A percentile compares a stretch with the other conserved stretches of the same genome.
Conservation (phyloP, 768 basidiomycete species). For the Favolaschia claudopus region DNA sequence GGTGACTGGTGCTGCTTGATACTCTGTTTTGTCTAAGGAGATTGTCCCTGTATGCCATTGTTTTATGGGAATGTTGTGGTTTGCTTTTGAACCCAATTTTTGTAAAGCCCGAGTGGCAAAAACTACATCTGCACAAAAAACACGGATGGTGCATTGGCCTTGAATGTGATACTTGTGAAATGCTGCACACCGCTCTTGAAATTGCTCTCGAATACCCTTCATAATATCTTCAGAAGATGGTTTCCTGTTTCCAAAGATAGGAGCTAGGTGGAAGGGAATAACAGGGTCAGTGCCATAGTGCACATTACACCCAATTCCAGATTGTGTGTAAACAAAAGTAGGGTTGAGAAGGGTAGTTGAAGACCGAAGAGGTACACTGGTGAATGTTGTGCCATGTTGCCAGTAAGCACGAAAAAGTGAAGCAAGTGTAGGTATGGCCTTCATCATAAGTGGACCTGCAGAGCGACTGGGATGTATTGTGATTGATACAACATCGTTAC, state of each 20-base stretch:
- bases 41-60: conserved; percentile 37
- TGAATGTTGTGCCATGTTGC: conserved; percentile 49
- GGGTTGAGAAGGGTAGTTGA: conserved; percentile 49
- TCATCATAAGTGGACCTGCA: conserved; percentile 43
- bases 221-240: conserved; percentile 20
- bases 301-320: conserved; percentile 47
- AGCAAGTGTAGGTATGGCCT: conserved; percentile 18
- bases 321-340: conserved; percentile 50
- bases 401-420: conserved; percentile 44
- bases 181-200: conserved; percentile 26
- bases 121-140: conserved; percentile 50
- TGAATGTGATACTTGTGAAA: conserved; percentile 10
- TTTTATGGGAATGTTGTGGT: conserved; percentile 36
- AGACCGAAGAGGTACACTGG: conserved; percentile 21
- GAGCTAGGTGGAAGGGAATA: conserved; percentile 46
- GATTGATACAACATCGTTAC: conserved; percentile 5
- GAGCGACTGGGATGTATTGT: too few species aligned
- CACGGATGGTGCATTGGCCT: conserved; percentile 37
- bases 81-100: conserved; percentile 20
- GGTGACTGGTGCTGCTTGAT: conserved; percentile 34
- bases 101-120: conserved; percentile 46
- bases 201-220: conserved; percentile 23
- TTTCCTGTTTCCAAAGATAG: conserved; percentile 6
- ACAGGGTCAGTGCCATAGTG: conserved; percentile 56
- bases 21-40: conserved; percentile 22